These are phyloP conservation scores for Byssothecium circinans DNA, from an alignment of 2,329 filamentous ascomycete genomes.

Conservation along the genomic window DNA sequence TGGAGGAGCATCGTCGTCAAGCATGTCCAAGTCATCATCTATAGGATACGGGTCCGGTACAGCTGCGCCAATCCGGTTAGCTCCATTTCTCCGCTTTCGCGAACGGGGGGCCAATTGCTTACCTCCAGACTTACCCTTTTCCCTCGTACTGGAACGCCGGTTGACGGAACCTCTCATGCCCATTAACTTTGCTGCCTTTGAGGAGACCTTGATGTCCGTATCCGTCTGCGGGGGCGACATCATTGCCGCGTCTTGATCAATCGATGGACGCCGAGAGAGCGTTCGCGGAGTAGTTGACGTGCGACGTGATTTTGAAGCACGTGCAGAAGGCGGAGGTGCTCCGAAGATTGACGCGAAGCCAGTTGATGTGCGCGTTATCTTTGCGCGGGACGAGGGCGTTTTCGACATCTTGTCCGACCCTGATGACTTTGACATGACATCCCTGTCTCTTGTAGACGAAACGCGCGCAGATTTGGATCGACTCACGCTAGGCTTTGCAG, in stretches of 20 bases:
- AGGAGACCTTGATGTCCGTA: constrained; percentile 59
- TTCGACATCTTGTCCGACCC: constrained; percentile 70
- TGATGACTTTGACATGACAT: constrained; percentile 65
- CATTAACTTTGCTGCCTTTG: constrained; percentile 80
- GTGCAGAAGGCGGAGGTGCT: constrained; percentile 53
- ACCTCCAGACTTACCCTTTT: constrained; percentile 55
- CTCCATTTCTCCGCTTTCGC: constrained; percentile 39
- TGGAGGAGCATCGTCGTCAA: constrained; percentile 42
- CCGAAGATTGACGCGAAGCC: constrained; percentile 68
- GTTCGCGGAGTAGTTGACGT: constrained; percentile 60
- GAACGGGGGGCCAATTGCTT: constrained; percentile 28
- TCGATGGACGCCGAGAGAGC: constrained; percentile 67
- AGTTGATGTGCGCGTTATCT: constrained; percentile 58
- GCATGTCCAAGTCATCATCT: constrained; percentile 60
- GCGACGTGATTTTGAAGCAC: constrained; percentile 66
- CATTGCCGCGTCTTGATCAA: constrained; percentile 67
- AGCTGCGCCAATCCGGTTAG: constrained; percentile 38
- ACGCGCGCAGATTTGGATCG: constrained; percentile 60
- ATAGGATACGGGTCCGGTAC: constrained; percentile 63
- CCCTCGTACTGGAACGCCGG: constrained; percentile 46
- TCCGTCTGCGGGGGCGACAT: constrained; percentile 74
- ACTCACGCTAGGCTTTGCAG: constrained; percentile 48
- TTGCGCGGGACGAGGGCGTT: constrained; percentile 52
- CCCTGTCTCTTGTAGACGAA: constrained; percentile 57
- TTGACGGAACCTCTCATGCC: constrained; percentile 52